Evolutionary conservation across 1,139 yeast species (phyloP), one percentile per base, ranked within the genome.

Genomic region (Saccharomyces hybrid): DNA sequence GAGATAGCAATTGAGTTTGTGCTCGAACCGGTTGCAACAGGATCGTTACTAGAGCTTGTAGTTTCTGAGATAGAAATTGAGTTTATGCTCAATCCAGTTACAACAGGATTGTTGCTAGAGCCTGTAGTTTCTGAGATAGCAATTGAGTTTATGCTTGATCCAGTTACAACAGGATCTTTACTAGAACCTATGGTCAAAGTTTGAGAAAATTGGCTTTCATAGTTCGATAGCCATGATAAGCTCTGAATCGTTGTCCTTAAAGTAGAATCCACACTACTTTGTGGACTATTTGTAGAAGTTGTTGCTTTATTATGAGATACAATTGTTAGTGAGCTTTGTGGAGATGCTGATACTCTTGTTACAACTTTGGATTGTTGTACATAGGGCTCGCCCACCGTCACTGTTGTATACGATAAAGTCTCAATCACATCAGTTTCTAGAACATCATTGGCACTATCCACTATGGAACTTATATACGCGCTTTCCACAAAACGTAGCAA

Each of bases 401-500:
- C 24, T 9, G 44, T 38, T 7, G 44, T 6, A 7, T 38, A 38
- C 2, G 44, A 16, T 19, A 38, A 11, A 38, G 44, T 38, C 6
- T 38, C 44, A 38, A 38, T 38, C 9, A 38, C 24, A 38, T 38
- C 44, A 1, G 44, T 11, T 11, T 38, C 44, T 12, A 38, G 11
- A 19, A 38, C 19, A 19, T 19, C 11, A 4, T 38, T n/a, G 27
- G 31, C 27, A 26, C 28, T 34, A 14, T 28, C 46, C 16, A 24
- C 16, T 16, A 27, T 24, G 52, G 28, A 42, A 26, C 42, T 26
- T 24, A 50, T 27, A 28, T 50, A 50, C 11, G 52, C 21, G 34
- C 52, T 34, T 21, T 42, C 27, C 14, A 50, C 52, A 4, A 42
- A 26, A 42, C 52, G 16, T n/a, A 34, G 27, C 14, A 50, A 11